Percentiles rank a stretch among this genome's conserved stretches.
These are phyloP conservation scores for Heterobasidion parviporum DNA, from an alignment of 1,284 basidiomycete genomes.

Conservation along the genomic window DNA sequence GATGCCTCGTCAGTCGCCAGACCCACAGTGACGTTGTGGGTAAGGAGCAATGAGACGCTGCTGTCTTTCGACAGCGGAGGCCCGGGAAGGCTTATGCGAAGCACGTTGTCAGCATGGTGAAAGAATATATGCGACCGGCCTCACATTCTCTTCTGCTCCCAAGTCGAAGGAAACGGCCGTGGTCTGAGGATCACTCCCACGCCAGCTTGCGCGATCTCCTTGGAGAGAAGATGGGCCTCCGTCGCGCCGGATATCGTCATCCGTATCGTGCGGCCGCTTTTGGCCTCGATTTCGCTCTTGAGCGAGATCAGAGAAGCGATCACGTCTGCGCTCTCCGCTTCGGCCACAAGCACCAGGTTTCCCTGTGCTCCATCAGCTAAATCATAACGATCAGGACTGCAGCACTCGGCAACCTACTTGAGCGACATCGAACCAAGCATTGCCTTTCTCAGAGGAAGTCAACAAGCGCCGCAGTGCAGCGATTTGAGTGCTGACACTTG, in stretches of 20 bases:
- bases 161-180: slow-evolving; percentile 41
- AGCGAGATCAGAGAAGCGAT: slow-evolving; percentile 39
- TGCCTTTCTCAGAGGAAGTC: slow-evolving; percentile 27
- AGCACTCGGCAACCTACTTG: slow-evolving; percentile 22
- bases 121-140: slow-evolving; percentile 20
- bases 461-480: slow-evolving; percentile 58
- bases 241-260: slow-evolving; percentile 27
- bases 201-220: slow-evolving; percentile 47
- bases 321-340: slow-evolving; percentile 37
- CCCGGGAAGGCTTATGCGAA: slow-evolving; percentile 43
- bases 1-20: slow-evolving; percentile 49
- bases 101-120: neutral
- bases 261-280: slow-evolving; percentile 11
- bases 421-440: slow-evolving; percentile 42
- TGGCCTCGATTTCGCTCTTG: slow-evolving; percentile 26
- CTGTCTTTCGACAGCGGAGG: slow-evolving; percentile 63
- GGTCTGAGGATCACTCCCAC: slow-evolving; percentile 69
- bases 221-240: slow-evolving; percentile 34
- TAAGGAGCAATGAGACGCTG: slow-evolving; percentile 52
- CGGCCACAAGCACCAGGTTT: slow-evolving; percentile 40
- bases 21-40: slow-evolving; percentile 68
- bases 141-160: slow-evolving; percentile 44
- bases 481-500: slow-evolving; percentile 58
- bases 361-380: slow-evolving; percentile 28
- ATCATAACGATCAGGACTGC: neutral